Evolutionary conservation across 2,329 filamentous ascomycete genomes (phyloP).

Genomic region (Venturia effusa): DNA sequence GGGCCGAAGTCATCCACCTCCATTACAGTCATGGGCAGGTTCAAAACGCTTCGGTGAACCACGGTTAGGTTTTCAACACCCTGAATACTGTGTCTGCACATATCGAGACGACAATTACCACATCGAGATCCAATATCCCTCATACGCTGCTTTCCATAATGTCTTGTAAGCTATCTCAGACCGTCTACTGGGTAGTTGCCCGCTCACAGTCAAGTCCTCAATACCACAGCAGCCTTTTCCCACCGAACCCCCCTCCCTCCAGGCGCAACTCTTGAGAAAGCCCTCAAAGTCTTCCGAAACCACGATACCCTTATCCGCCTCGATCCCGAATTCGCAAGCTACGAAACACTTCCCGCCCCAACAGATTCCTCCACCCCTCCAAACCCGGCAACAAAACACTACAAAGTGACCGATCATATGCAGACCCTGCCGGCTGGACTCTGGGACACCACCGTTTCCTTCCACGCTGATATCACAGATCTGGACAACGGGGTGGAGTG

Average conservation of each 20-base stretch:
- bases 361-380: slow-evolving; percentile 17
- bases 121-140: background rate
- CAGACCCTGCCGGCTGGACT: slow-evolving; percentile 24
- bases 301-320: slow-evolving; percentile 26
- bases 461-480: slow-evolving; percentile 24
- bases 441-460: slow-evolving; percentile 26
- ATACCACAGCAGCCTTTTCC: slow-evolving; percentile 22
- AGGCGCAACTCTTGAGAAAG: slow-evolving; percentile 16
- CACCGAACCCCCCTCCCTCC: slow-evolving; percentile 24
- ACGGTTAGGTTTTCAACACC: background rate
- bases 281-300: slow-evolving; percentile 21
- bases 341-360: slow-evolving; percentile 19
- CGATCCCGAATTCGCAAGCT: slow-evolving; percentile 25
- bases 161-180: background rate
- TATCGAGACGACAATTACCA: background rate
- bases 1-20: background rate
- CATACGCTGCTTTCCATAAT: background rate
- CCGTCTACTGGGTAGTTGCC: background rate
- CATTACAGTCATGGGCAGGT: background rate
- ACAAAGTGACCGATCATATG: slow-evolving; percentile 28
- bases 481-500: slow-evolving; percentile 23
- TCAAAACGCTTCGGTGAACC: background rate
- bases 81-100: background rate
- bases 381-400: slow-evolving; percentile 21
- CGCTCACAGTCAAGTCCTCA: slow-evolving; percentile 18